A percentile compares a stretch with the other conserved stretches of the same genome.
phyloP scores from a whole-genome alignment of 1,284 basidiomycete genomes.

The Cystobasidium pallidum region DNA sequence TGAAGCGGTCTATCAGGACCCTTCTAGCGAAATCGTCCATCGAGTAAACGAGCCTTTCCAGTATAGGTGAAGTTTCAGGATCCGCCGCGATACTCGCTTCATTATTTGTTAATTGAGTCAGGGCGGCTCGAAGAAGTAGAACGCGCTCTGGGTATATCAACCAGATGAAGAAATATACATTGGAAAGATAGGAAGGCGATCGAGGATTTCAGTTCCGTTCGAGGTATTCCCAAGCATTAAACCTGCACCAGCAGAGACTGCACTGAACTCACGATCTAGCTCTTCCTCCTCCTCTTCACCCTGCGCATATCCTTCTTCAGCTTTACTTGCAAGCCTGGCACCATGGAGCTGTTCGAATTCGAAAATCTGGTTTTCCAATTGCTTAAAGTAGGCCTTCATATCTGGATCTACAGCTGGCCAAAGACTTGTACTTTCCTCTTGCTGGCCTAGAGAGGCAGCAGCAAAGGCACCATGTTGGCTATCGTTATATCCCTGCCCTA shows the following conservation, averaged over 20 bases:
- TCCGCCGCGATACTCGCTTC: constrained; percentile 88
- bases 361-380: constrained; percentile 51
- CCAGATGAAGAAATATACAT: background rate
- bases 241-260: background rate
- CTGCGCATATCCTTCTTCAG: constrained; percentile 34
- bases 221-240: background rate
- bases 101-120: constrained; percentile 79
- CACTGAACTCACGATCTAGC: constrained; percentile 47
- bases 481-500: constrained; percentile 1
- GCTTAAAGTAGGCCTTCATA: constrained; percentile 53
- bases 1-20: constrained; percentile 80
- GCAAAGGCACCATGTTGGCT: background rate
- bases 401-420: constrained; percentile 52
- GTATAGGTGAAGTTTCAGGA: constrained; percentile 81
- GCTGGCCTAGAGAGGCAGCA: background rate
- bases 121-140: constrained; percentile 78
- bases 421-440: constrained; percentile 26
- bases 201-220: constrained; percentile 10
- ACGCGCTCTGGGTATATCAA: constrained; percentile 66
- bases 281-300: constrained; percentile 50
- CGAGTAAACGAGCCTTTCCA: constrained; percentile 83
- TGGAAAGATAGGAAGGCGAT: constrained; percentile 4
- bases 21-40: constrained; percentile 91
- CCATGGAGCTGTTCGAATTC: constrained; percentile 49
- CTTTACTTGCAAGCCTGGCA: constrained; percentile 29